These are phyloP conservation scores for Sphagnum tenellum DNA, from an alignment of 225 moss, liverwort and hornwort species.

Conservation along the genomic window DNA sequence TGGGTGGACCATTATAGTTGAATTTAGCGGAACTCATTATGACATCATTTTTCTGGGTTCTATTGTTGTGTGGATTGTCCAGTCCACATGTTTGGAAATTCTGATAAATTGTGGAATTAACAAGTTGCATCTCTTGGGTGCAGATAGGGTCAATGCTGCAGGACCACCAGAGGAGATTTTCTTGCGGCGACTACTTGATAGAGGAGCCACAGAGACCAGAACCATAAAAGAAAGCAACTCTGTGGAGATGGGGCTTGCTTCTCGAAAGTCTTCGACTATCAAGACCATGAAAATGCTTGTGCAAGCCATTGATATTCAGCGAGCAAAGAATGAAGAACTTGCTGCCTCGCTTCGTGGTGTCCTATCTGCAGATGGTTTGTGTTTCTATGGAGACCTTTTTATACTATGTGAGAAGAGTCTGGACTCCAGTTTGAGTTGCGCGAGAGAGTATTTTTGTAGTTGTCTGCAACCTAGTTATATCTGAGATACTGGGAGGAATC, in stretches of 20 bases:
- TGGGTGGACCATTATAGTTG: too few relatives aligned
- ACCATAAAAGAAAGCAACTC: conserved; percentile 47
- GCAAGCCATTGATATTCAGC: conserved; percentile 81
- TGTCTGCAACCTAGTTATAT: too few relatives aligned
- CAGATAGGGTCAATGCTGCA: conserved; percentile 50
- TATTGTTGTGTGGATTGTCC: too few relatives aligned
- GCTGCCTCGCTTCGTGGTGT: conserved; percentile 36
- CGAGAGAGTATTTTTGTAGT: too few relatives aligned
- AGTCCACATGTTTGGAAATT: conserved; percentile 1
- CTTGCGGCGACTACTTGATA: conserved; percentile 84
- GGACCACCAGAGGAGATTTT: conserved; percentile 78
- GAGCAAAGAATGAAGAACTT: conserved; percentile 67
- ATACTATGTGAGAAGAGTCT: too few relatives aligned
- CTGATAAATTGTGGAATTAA: too few relatives aligned
- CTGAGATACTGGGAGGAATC: too few relatives aligned
- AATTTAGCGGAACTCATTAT: background rate
- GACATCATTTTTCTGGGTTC: background rate
- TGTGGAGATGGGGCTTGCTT: conserved; percentile 53
- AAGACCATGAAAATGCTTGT: conserved; percentile 79
- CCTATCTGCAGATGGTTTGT: conserved; percentile 67
- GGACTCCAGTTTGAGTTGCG: background rate
- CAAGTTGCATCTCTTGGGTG: background rate
- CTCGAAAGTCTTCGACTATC: conserved; percentile 55
- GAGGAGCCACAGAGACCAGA: conserved; percentile 89
- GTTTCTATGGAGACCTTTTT: background rate